These are phyloP conservation scores for Saccharomycopsis oosterbeekiorum DNA, from an alignment of 805 yeast genomes.

Conservation along the genomic window DNA sequence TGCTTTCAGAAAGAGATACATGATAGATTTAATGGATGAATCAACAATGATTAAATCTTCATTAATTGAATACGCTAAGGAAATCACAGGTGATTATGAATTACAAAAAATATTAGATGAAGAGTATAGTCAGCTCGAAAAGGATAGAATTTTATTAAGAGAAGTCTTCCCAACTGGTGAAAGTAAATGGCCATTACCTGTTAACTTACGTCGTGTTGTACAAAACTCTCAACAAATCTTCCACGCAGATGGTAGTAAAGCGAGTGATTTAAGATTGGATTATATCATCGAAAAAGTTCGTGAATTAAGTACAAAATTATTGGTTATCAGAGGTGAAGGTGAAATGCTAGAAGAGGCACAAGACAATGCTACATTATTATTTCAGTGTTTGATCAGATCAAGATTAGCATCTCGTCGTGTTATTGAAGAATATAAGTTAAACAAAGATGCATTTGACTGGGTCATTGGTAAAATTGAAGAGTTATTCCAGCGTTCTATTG, in stretches of 20 bases:
- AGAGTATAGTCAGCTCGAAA: slow-evolving; percentile 68
- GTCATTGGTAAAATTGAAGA: slow-evolving; percentile 88
- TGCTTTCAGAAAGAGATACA: slow-evolving; percentile 73
- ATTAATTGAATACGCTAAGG: slow-evolving; percentile 78
- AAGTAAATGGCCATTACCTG: slow-evolving; percentile 95
- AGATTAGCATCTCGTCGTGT: slow-evolving; percentile 86
- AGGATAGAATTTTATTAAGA: slow-evolving; percentile 75
- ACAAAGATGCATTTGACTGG: slow-evolving; percentile 88
- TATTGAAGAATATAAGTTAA: slow-evolving; percentile 80
- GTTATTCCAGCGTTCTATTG: slow-evolving; percentile 84
- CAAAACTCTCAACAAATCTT: slow-evolving; percentile 97
- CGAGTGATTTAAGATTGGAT: slow-evolving; percentile 78
- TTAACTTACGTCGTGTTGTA: slow-evolving; percentile 88
- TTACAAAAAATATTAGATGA: slow-evolving; percentile 72
- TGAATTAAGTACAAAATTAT: slow-evolving; percentile 53
- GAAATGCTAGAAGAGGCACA: slow-evolving; percentile 74
- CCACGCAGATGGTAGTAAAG: slow-evolving; percentile 82
- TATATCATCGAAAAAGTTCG: slow-evolving; percentile 71
- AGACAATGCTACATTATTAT: slow-evolving; percentile 78
- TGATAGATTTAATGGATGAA: slow-evolving; percentile 76
- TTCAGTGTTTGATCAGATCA: slow-evolving; percentile 88
- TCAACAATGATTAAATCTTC: slow-evolving; percentile 56
- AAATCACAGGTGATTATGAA: slow-evolving; percentile 80
- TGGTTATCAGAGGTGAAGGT: slow-evolving; percentile 77
- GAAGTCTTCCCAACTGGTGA: slow-evolving; percentile 89